Percentiles rank a stretch among this genome's conserved stretches.
These are phyloP conservation scores for Themeda triandra DNA, from an alignment of 176 grass and related monocot genomes.

Conservation along the genomic window DNA sequence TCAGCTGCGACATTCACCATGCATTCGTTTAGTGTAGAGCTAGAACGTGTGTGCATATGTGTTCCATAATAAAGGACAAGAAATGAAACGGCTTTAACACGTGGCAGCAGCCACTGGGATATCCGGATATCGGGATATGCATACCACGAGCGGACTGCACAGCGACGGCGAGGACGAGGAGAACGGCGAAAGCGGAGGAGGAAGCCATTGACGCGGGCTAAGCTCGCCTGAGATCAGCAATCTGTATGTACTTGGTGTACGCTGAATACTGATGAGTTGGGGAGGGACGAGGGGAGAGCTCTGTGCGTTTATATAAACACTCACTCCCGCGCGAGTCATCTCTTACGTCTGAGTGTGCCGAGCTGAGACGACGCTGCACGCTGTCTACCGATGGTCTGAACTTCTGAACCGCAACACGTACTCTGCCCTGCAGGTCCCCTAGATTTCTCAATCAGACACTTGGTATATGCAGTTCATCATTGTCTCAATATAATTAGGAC, in stretches of 20 bases:
- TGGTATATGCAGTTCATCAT: too few species aligned
- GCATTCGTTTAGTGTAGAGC: background rate
- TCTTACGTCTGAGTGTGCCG: background rate
- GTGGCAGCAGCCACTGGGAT: background rate
- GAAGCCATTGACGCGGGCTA: background rate
- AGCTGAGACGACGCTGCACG: constrained; percentile 12
- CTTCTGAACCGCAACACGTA: background rate
- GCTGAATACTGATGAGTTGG: background rate
- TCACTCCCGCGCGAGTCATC: too few species aligned
- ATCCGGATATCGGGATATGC: too few species aligned
- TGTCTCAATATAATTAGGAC: too few species aligned
- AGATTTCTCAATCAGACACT: too few species aligned
- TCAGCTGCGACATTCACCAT: background rate
- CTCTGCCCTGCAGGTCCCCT: too few species aligned
- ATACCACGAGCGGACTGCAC: constrained; percentile 1
- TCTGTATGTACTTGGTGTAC: background rate
- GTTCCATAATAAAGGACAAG: too few species aligned
- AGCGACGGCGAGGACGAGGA: background rate
- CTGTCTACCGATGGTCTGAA: background rate
- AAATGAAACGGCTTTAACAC: background rate
- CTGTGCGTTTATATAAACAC: constrained; percentile 1
- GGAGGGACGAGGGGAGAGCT: background rate
- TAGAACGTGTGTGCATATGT: too few species aligned
- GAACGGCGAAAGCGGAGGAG: background rate
- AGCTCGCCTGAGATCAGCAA: background rate